These are phyloP conservation scores for Trifolium fragiferum DNA, from an alignment of 306 rosid genomes.

Conservation along the genomic window DNA sequence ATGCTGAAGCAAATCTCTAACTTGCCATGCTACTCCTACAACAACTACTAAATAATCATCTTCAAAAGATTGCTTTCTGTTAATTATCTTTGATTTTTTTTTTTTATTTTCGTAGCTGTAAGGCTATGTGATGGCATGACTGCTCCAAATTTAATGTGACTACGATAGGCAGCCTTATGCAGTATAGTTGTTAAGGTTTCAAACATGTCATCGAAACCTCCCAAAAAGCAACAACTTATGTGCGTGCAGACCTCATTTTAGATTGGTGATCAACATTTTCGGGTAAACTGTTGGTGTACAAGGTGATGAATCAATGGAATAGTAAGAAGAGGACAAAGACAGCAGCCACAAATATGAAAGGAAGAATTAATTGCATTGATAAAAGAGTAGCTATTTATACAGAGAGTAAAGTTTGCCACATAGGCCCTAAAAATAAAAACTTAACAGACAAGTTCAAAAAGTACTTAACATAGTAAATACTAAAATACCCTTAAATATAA, in stretches of 20 bases:
- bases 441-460: too few relatives aligned
- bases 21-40: conserved; percentile 87
- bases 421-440: too few relatives aligned
- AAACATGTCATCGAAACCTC: conserved; percentile 71
- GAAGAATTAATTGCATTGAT: too few relatives aligned
- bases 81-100: conserved; percentile 53
- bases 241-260: conserved; percentile 84
- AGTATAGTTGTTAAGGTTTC: conserved; percentile 68
- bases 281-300: too few relatives aligned
- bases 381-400: too few relatives aligned
- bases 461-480: too few relatives aligned
- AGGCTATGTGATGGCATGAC: conserved; percentile 54
- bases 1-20: conserved; percentile 68
- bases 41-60: conserved; percentile 81
- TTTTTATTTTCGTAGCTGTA: conserved; percentile 60
- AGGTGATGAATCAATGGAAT: too few relatives aligned
- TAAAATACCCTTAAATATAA: too few relatives aligned
- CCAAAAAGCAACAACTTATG: conserved; percentile 74
- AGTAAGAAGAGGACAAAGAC: too few relatives aligned
- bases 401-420: too few relatives aligned
- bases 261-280: conserved; percentile 70
- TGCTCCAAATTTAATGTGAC: conserved; percentile 77
- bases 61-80: conserved; percentile 67
- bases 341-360: too few relatives aligned
- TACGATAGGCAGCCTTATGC: conserved; percentile 78